Evolutionary conservation across 2,329 filamentous ascomycete species (phyloP).

Genomic region (Daldinia sp.): DNA sequence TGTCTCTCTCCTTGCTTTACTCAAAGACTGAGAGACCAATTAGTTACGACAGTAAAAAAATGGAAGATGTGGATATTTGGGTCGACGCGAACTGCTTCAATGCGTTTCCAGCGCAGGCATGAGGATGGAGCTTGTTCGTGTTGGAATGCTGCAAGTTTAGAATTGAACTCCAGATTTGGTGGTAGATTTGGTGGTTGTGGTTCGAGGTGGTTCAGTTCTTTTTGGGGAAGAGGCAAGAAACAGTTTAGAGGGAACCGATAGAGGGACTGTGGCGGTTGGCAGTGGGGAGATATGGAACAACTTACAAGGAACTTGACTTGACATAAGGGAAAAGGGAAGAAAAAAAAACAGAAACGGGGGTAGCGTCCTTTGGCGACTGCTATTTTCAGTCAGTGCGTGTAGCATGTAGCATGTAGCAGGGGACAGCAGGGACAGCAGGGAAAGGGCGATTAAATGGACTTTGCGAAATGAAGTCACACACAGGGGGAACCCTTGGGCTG

Average conservation of each 20-base stretch:
- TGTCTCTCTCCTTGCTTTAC: constrained; percentile 21
- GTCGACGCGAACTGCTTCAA: constrained; percentile 37
- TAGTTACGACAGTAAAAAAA: constrained; percentile 23
- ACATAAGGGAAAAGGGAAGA: constrained; percentile 20
- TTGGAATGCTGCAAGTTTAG: constrained; percentile 43
- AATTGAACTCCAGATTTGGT: constrained; percentile 20
- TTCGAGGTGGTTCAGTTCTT: constrained; percentile 42
- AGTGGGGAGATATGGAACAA: constrained; percentile 30
- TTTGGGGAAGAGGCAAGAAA: constrained; percentile 14
- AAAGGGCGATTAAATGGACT: constrained; percentile 42
- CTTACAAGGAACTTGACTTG: constrained; percentile 21
- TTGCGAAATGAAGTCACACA: constrained; percentile 45
- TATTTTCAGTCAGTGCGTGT: constrained; percentile 38
- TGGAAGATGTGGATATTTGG: constrained; percentile 20
- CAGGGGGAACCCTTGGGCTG: constrained; percentile 32
- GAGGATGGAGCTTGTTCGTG: constrained; percentile 34
- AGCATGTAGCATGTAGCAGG: constrained; percentile 19
- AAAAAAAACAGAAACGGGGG: constrained; percentile 41
- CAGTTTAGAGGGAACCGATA: constrained; percentile 11
- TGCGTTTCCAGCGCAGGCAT: constrained; percentile 42
- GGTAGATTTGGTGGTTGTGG: constrained; percentile 18
- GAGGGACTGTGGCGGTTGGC: constrained; percentile 28
- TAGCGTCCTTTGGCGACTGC: constrained; percentile 37
- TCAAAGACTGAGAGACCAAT: constrained; percentile 26
- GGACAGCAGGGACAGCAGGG: constrained; percentile 18